Evolutionary conservation across 2,329 filamentous ascomycete species (phyloP), one percentile per base, ranked within the genome.

Genomic region (Tolypocladium sp.): DNA sequence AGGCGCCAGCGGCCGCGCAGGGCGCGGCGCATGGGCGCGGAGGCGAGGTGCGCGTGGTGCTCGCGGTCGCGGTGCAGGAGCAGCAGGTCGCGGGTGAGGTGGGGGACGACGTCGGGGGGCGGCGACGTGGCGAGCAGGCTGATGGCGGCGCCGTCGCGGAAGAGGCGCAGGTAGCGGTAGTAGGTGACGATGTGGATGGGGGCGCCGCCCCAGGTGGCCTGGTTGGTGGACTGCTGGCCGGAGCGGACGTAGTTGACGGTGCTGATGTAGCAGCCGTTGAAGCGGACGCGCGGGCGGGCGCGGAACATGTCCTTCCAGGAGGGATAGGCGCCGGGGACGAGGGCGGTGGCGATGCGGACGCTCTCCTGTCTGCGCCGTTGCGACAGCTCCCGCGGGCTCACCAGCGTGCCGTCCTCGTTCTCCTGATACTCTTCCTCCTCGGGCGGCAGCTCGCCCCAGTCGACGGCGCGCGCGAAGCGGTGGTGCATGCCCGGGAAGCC

Each of bases 181-280:
- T 97, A 99, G 0, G 94, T 99, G 55, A 99, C 92, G 60, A 97
- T 95, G 71, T 96, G 92, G 41, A 97, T 88, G 10, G 92, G 92
- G 40, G 58, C 59, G 30, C 83, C 88, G 67, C 79, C 78, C 91
- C 92, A 96, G 1, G 89, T 88, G 22, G 88, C 76, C 58, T 86
- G 86, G 63, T 86, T 88, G 25, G 83, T 81, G 3, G 85, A 87
- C 13, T 87, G 81, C 60, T 89, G 89, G 38, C 94, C 94, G 0
- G 91, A 79, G 30, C 94, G 89, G 56, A 91, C 86, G 75, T 99
- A 99, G 76, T 97, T 97, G 60, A 96, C 92, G 0, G 93, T 97
- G 72, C 87, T 91, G 73, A 99, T 97, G 76, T 99, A 99, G 74
- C 91, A 89, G 33, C 94, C 94, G 68, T 94, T 94, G 79, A 96